These are phyloP conservation scores for Boletus sp. DNA, from an alignment of 1,284 basidiomycete genomes.

Conservation along the genomic window DNA sequence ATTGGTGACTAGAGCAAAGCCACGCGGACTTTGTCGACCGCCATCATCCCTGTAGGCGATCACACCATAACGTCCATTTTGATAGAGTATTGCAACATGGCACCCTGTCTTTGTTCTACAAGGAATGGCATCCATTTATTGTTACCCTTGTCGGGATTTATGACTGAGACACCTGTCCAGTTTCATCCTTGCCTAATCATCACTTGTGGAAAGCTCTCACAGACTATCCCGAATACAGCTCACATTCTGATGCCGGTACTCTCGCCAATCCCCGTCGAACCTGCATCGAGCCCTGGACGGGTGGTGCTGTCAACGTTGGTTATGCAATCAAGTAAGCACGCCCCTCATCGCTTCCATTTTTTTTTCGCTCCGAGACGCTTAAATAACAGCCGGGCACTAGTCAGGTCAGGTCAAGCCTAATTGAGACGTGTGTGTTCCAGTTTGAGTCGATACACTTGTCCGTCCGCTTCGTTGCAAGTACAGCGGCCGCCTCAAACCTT, in stretches of 20 bases:
- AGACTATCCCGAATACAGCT: conserved; percentile 7
- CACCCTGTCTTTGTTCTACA: conserved; percentile 13
- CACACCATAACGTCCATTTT: conserved; percentile 11
- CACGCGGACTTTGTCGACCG: conserved; percentile 15
- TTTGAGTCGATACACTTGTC: conserved; percentile 9
- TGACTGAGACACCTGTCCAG: conserved; percentile 11
- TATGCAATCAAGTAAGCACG: conserved; percentile 22
- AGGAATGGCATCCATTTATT: not conserved
- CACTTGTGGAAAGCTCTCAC: not conserved
- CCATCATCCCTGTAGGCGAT: not conserved
- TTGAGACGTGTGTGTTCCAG: conserved; percentile 13
- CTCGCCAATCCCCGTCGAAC: conserved; percentile 26
- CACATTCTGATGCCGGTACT: conserved; percentile 1
- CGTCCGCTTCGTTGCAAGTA: conserved; percentile 23
- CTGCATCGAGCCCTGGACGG: conserved; percentile 18
- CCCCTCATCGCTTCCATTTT: conserved; percentile 28
- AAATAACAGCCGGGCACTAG: conserved; percentile 1
- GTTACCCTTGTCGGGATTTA: conserved; percentile 8
- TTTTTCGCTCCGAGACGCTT: conserved; percentile 24
- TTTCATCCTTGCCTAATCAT: not conserved
- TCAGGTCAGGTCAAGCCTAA: conserved; percentile 15
- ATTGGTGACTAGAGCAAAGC: not conserved
- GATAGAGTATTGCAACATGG: conserved; percentile 8
- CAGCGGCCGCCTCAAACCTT: conserved; percentile 21
- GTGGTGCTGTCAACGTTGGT: conserved; percentile 11